Base-by-base conservation (phyloP, 352 stramenopile genomes). In the Phytophthora citrophthora region DNA sequence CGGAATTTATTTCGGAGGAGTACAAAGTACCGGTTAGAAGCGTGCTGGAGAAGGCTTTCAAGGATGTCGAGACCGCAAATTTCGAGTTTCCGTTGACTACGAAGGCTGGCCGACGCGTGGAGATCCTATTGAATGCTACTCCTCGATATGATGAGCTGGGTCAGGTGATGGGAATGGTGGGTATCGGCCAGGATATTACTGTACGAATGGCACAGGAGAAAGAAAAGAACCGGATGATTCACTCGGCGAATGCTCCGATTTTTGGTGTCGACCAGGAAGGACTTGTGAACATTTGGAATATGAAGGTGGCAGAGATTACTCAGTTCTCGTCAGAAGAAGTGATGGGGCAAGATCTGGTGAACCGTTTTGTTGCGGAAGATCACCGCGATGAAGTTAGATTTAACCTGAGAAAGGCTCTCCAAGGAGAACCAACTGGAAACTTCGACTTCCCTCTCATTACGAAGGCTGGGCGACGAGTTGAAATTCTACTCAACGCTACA, bases 251-350 rank as follows among this genome's bases (percentile, higher is more conserved):
- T 53, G 79, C 83, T 11, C 81, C 86, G 3, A 94, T 93, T 38
- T 90, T 93, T 63, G 85, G 83, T 36, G 77, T 92, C n/a, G 82
- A 94, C 45, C 57, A 40, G 9, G 50, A 85, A 20, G 72, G 84
- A 6, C 60, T 62, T 38, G 84, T 91, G 20, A 90, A 91, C 32
- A 89, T 89, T 53, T 89, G 86, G 86, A 93, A 94, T 52, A 61
- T 90, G 15, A 92, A 89, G 51, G 86, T 77, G 10, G 72, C 77
- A 4, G 82, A 87, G n/a, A 86, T 90, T 34, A 96, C 85, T 6
- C 88, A 93, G 40, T 96, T 90, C 48, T 76, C 71, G 3, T 82
- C 74, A 26, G 63, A 90, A 29, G 89, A 97, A 58, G 87, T 93
- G 2, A 79, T 96, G 43, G 89, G 76, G 77, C n/a, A 64, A 84